Base-by-base conservation (phyloP, 2,329 filamentous ascomycete species). In the Aspergillus sp. region DNA sequence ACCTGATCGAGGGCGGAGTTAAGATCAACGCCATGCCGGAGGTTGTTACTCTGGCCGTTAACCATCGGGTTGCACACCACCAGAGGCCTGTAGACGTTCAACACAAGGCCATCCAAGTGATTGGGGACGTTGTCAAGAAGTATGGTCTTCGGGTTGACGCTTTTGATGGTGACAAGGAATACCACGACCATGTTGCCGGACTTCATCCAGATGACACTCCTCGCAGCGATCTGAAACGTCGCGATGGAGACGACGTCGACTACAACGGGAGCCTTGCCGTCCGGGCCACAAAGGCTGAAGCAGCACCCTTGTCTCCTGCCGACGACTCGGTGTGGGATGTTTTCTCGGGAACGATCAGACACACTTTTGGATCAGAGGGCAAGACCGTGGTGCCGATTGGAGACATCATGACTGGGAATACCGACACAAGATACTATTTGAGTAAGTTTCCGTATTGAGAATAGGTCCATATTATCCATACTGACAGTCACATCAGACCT, bases 21-120 rank as follows among this genome's bases (percentile, higher is more conserved):
- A 53, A 53, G 7, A 53, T 53, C 30, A 53, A 53, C 20, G 50
- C 50, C 12, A 45, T 53, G 41, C 50, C 50, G 6, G 50, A 53
- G 17, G 48, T 51, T 15, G 48, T 51, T 20, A 42, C 36, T n/a
- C 38, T 51, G 3, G n/a, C 48, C 5, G 48, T 51, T 7, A 51
- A 51, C 48, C 42, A 51, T 22, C 48, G 48, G 22, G 48, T 51
- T 32, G 48, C 48, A 13, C 48, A 41, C 12, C 48, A 51, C 26
- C 22, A 51, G 15, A 12, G 38, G 6, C 36, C 48, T 9, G 38
- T 51, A 2, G 15, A 51, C 3, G 48, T 51, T n/a, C 48, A 51
- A 20, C 24, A 20, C 3, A 51, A 15, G n/a, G 48, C 38, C 13
- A 32, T 51, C 8, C 22, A 51, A 30, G 38, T 51, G 11, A 51